Percentiles rank a stretch among this genome's conserved stretches.
Conservation (phyloP, 176 grass and related monocot species). For the Thalia dealbata region DNA sequence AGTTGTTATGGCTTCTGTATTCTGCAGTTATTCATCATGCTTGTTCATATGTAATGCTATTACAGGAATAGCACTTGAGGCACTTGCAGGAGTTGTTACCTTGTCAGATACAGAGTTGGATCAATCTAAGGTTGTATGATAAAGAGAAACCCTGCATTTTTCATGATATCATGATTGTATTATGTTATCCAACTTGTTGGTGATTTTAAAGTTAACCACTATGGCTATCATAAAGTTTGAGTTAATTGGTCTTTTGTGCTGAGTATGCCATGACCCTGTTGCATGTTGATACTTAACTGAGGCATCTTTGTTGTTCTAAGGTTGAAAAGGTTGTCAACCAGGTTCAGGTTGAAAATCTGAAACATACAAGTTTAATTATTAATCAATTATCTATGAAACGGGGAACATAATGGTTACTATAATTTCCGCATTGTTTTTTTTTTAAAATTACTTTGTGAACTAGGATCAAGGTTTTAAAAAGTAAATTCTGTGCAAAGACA, state of each 20-base stretch:
- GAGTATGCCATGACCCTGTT: not conserved
- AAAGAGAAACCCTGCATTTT: not conserved
- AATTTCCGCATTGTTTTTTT: not conserved
- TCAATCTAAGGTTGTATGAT: constrained; percentile 45
- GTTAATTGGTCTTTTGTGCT: no score
- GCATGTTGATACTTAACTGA: not conserved
- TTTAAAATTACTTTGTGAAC: no score
- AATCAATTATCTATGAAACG: not conserved
- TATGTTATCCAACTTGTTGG: not conserved
- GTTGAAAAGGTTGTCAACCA: no score
- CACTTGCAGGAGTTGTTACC: constrained; percentile 65
- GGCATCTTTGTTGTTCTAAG: not conserved
- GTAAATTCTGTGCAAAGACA: not conserved
- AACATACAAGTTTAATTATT: not conserved
- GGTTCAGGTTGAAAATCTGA: not conserved
- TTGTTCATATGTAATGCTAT: constrained; percentile 11
- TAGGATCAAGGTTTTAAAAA: not conserved
- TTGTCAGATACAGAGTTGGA: constrained; percentile 57
- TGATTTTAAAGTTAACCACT: not conserved
- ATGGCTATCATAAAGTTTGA: not conserved
- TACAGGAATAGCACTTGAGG: constrained; percentile 81
- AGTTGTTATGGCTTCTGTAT: not conserved
- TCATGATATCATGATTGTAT: not conserved
- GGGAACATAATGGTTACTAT: not conserved
- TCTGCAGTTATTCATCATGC: not conserved